Base-by-base conservation (phyloP, 2,329 filamentous ascomycete species). In the Exophiala sp. region DNA sequence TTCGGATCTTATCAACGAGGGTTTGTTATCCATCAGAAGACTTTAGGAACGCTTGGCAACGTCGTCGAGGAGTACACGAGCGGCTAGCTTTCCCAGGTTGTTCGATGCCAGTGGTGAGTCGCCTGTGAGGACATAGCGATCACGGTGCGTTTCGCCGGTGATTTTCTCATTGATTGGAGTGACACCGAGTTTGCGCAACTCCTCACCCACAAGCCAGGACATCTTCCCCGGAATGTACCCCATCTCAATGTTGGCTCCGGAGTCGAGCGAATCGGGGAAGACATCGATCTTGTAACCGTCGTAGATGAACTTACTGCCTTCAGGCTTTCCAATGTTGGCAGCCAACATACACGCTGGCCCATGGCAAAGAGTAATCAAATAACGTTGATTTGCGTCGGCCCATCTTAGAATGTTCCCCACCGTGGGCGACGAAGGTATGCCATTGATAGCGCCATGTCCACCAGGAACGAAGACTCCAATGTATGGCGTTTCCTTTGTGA, bases 181-280 rank as follows among this genome's bases (percentile, higher is more conserved):
- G 20, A 55, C 50, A 16, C 52, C 52, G 12, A 55, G 49, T 18
- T 55, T 52, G 49, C 52, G 48, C 8, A 55, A 29, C 29, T 47
- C 34, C 24, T 53, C 52, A 12, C 52, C 52, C 6, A 55, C 52
- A 32, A 52, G 36, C 52, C 52, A 55, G 10, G 48, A 10, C 52
- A 55, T 55, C 52, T 55, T 52, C 2, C 52, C 52, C 9, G 52
- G 52, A 52, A 55, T 55, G 24, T 55, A 55, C 3, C 52, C 52
- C 11, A 55, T 55, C 12, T 55, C 52, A 18, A 55, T 47, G 20
- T 55, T 55, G 32, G 49, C 39, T 6, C 49, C 49, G 3, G 9
- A 38, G 16, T 55, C 52, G 11, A 55, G 49, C 14, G 52, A 36
- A 21, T 55, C 52, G 3, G 52, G 52, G 50, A 55, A 55, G 18